phyloP scores from a whole-genome alignment of 106 monocot species.

The Vanilla planifolia region DNA sequence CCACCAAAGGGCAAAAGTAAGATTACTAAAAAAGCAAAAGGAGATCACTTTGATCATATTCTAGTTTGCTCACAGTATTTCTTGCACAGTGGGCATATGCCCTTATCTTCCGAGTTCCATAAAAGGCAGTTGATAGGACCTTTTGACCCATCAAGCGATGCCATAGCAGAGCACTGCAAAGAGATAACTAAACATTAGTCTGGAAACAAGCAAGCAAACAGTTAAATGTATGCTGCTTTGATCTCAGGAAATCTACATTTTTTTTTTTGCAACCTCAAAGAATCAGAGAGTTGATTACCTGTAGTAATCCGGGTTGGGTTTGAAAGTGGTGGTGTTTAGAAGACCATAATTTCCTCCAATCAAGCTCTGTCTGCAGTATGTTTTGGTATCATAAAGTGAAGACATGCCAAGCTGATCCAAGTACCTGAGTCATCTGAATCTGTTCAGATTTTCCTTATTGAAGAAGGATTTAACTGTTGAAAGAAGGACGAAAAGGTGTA shows the following conservation, averaged over 20 bases:
- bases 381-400: conserved; percentile 65
- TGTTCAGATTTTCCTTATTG: not conserved
- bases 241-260: too few species aligned
- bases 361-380: conserved; percentile 68
- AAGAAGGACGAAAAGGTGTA: not conserved
- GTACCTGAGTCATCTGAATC: conserved; percentile 29
- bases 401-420: conserved; percentile 87
- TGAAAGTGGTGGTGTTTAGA: conserved; percentile 52
- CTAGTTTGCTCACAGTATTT: conserved; percentile 50
- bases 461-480: not conserved
- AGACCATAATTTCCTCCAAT: conserved; percentile 85
- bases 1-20: not conserved
- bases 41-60: not conserved
- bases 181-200: not conserved
- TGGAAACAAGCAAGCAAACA: not conserved
- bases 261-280: not conserved
- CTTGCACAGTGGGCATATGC: conserved; percentile 81
- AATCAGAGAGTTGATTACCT: conserved; percentile 27
- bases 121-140: conserved; percentile 56
- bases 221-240: not conserved
- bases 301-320: conserved; percentile 85
- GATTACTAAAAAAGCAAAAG: not conserved
- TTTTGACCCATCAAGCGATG: conserved; percentile 82
- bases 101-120: conserved; percentile 46
- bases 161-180: conserved; percentile 86